Conservation (phyloP, 1,284 basidiomycete species). For the Ceratobasidium sp. region DNA sequence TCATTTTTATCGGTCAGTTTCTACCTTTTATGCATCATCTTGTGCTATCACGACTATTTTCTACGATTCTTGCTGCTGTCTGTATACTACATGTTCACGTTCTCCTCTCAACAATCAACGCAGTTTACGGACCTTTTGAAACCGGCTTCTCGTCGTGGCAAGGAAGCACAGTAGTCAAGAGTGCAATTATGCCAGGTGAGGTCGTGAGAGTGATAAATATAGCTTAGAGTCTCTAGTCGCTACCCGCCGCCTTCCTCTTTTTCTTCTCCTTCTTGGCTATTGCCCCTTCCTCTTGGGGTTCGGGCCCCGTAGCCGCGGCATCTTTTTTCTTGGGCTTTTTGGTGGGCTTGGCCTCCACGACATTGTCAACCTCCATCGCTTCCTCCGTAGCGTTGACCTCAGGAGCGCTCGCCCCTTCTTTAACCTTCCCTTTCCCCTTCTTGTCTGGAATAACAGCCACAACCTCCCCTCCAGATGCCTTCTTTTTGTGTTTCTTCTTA, state of each 20-base stretch:
- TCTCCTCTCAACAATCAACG: constrained; percentile 5
- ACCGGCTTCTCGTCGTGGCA: not conserved
- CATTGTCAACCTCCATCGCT: constrained; percentile 13
- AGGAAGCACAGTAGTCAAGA: not conserved
- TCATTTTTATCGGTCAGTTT: constrained; percentile 1
- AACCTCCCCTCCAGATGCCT: not conserved
- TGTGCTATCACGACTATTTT: constrained; percentile 27
- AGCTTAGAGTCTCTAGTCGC: not conserved
- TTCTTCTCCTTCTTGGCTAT: constrained; percentile 21
- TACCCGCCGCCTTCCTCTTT: constrained; percentile 27
- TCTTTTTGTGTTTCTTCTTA: constrained; percentile 35
- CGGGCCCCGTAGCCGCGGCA: not conserved
- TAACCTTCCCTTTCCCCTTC: not conserved
- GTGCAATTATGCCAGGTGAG: too few species aligned
- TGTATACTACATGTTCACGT: constrained; percentile 36
- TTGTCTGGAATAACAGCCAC: not conserved
- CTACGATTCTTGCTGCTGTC: constrained; percentile 28
- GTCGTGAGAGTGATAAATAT: too few species aligned
- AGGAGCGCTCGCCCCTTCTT: not conserved
- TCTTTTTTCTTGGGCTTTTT: constrained; percentile 23
- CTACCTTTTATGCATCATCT: not conserved
- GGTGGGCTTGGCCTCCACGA: not conserved
- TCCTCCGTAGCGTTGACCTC: not conserved
- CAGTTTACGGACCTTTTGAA: not conserved
- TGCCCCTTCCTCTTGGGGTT: not conserved